Evolutionary conservation across 2,329 filamentous ascomycete genomes (phyloP), one percentile per base, ranked within the genome.

Genomic region (Fusarium tjaetaba): DNA sequence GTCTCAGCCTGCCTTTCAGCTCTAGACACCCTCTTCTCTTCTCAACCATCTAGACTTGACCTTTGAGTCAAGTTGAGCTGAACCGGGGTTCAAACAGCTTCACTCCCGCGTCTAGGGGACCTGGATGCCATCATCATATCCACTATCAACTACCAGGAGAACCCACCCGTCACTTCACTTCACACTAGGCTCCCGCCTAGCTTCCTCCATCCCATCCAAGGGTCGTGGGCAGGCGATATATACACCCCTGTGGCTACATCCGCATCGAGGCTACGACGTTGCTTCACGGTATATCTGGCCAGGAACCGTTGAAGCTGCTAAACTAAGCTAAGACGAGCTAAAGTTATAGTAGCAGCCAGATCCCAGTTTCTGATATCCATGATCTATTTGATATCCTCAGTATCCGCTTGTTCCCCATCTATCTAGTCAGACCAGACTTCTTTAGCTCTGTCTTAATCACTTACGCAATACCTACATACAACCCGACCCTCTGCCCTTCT

Each of bases 291-390:
- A 52, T 51, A 41, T 65, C 42, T 53, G 36, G 51, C 42, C 56
- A 73, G 70, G 70, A 73, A 74, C 71, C 59, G 71, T 65, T 69
- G 56, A 66, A 72, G 56, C 57, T 48, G 34, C 51, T 61, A 61
- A 57, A 55, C 34, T 58, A 52, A 67, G 62, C 65, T 36, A 51
- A 66, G 38, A 24, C 55, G 28, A 57, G 62, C 43, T 61, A 67
- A 68, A 46, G 39, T 48, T 60, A 65, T 39, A 32, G 61, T 41
- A 46, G 43, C 56, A 64, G 45, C 36, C 20, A 64, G 65, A 48
- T 43, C 52, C 46, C 45, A 64, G 52, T 22, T n/a, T 32, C 58
- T 30, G 18, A 64, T 55, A 70, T 70, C 65, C 52, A 71, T 62
- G 30, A 65, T 45, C 70, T 34, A 46, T 58, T 62, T 64, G 58